A percentile compares a stretch with the other conserved stretches of the same genome.
phyloP scores from a whole-genome alignment of 2,329 filamentous ascomycete genomes.

The Talaromyces sp. region DNA sequence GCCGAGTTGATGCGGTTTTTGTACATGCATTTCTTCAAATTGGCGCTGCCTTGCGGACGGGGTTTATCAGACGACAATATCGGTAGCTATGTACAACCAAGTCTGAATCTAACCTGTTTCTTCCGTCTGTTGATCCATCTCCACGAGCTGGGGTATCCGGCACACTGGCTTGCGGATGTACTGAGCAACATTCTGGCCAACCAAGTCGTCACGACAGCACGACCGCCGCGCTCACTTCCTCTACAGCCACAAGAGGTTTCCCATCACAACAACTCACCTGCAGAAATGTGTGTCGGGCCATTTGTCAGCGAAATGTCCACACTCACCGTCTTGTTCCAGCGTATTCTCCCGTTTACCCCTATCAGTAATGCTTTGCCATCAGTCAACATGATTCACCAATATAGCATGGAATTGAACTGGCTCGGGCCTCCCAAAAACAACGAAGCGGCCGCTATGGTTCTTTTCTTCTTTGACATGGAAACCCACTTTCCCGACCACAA shows the following conservation, averaged over 20 bases:
- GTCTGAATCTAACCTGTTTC: constrained; percentile 7
- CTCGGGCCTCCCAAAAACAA: background rate
- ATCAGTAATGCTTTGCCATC: background rate
- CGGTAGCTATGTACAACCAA: background rate
- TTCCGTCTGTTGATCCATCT: constrained; percentile 11
- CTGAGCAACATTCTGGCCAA: constrained; percentile 9
- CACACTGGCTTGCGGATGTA: constrained; percentile 12
- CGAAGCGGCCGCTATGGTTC: background rate
- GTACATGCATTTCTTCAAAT: constrained; percentile 3
- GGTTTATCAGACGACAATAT: background rate
- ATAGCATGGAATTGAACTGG: constrained; percentile 1
- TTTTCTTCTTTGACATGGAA: constrained; percentile 3
- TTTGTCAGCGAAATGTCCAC: constrained; percentile 7
- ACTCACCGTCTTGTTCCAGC: constrained; percentile 9
- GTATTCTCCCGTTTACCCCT: constrained; percentile 8
- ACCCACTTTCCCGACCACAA: background rate
- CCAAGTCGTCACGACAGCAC: constrained; percentile 1
- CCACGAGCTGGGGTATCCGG: constrained; percentile 11
- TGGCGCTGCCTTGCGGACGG: constrained; percentile 3
- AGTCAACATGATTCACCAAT: constrained; percentile 1
- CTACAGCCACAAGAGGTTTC: constrained; percentile 3
- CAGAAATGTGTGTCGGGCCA: background rate
- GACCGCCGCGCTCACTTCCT: constrained; percentile 7
- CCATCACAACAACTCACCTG: background rate
- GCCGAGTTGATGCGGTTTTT: constrained; percentile 8